Evolutionary conservation across 225 moss, liverwort and hornwort species (phyloP), one percentile per base, ranked within the genome.

Genomic region (Marchantia paleacea): DNA sequence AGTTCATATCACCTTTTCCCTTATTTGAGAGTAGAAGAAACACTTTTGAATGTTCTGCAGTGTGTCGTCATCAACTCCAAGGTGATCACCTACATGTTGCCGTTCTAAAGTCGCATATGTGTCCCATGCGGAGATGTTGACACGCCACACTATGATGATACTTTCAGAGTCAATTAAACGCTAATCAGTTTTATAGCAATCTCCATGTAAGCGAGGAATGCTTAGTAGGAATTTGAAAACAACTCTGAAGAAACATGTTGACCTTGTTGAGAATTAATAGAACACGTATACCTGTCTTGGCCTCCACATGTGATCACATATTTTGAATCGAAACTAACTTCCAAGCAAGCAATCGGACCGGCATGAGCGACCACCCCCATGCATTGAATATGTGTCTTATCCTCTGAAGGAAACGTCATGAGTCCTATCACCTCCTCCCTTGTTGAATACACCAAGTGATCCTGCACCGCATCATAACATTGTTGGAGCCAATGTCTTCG

Each of bases 361-460:
- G 88, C 76, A 76, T 90, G 90, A 25, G 86, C 90, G 13, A 90
- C 83, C 31, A 88, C 81, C 29, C 88, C 90, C 80, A 90, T 82
- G 53, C 74, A 77, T 75, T 90, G 88, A 3, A 88, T 72, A 49
- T 82, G 81, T 28, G 73, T 72, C 53, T 75, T 84, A 12, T 81
- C 74, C 16, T 82, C 85, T 3, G 76, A 76, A 8, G 90, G 90
- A 64, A 73, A 84, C 6, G 87, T 88, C 88, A 88, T 86, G 11
- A 90, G 76, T 26, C 90, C 90, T 71, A 90, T 81, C 31, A 90
- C 83, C 20, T 85, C 82, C 55, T 90, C 88, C 64, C 75, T 77
- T 24, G 86, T 85, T 58, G 85, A 81, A 75, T 85, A 90, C 15
- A 88, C 75, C 15, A 86, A 55, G 75, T 90, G 88, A 9, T 86